These are phyloP conservation scores for Lactifluus rugatus DNA, from an alignment of 768 basidiomycete genomes.

Conservation along the genomic window DNA sequence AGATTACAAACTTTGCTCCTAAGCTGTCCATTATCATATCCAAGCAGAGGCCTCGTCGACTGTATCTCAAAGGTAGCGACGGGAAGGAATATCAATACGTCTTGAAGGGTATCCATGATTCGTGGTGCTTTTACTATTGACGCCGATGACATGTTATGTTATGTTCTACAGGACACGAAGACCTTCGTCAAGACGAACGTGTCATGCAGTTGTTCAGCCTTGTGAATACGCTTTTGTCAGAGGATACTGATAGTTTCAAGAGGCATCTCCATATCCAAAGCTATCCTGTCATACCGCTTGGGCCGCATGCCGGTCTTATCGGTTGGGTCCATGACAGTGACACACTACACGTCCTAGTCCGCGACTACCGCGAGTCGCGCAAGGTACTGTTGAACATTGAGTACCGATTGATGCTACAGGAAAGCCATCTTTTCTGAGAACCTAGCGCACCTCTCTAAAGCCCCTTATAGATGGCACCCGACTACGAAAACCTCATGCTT, in stretches of 20 bases:
- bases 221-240: constrained; percentile 86
- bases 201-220: constrained; percentile 99
- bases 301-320: constrained; percentile 87
- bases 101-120: constrained; percentile 65
- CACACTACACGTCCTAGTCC: constrained; percentile 90
- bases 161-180: constrained; percentile 88
- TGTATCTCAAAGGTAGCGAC: constrained; percentile 82
- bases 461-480: constrained; percentile 85
- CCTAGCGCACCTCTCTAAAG: not conserved
- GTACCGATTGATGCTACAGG: constrained; percentile 97
- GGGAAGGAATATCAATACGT: constrained; percentile 87
- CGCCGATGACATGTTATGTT: not conserved
- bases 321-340: constrained; percentile 97
- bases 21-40: constrained; percentile 92
- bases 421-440: constrained; percentile 22
- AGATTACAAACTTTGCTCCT: constrained; percentile 74
- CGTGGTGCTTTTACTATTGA: not conserved
- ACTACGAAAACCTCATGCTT: constrained; percentile 89
- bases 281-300: constrained; percentile 87
- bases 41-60: constrained; percentile 89
- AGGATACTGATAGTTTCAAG: constrained; percentile 93
- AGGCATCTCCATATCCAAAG: constrained; percentile 90
- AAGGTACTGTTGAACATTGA: constrained; percentile 97
- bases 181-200: constrained; percentile 95
- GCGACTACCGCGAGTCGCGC: constrained; percentile 90